Evolutionary conservation across 345 rosid genomes (phyloP), one percentile per base, ranked within the genome.

Genomic region (Aegle marmelos): DNA sequence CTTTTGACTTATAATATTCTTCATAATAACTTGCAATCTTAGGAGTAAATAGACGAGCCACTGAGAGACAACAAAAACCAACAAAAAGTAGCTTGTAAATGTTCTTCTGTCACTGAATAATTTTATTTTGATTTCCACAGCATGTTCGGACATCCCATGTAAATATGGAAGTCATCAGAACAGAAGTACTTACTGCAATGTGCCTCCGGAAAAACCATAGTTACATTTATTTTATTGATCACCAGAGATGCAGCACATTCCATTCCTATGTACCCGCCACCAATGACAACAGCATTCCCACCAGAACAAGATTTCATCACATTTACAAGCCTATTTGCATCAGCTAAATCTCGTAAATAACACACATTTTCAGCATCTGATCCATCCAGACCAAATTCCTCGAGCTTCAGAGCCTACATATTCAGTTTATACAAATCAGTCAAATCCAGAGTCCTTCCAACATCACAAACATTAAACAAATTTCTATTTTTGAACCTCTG

Each of bases 221-320:
- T 91, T 66, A 94, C 97, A 54, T 90, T 92, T 71, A 92, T 91
- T 81, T 88, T 91, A 88, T 91, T 94, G 86, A 90, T 94, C 81
- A 89, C 98, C 85, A 94, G 85, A 73, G 99, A 96, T 75, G 98
- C 97, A 72, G 99, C 95, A 78, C 98, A 92, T 83, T 96, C 99
- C 99, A 96, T 96, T 84, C 98, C 97, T 61, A 96, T 90, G 79
- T 96, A 96, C 80, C 99, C 99, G 79, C 98, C 99, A 16, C 98
- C 99, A 1, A 96, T 96, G 73, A 96, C 95, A 76, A 96, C 92
- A 70, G 98, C 97, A 83, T 92, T 89, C 71, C 96, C 94, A 63
- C 88, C 88, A 60, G 85, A 24, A 80, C 87, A 89, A 74, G 97
- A 88, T 78, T 86, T 82, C 81, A 90, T 90, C 73, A 83, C 91